Percentiles rank a stretch among this genome's conserved stretches.
These are phyloP conservation scores for Barnettozyma siamensis DNA, from an alignment of 805 yeast species.

Conservation along the genomic window DNA sequence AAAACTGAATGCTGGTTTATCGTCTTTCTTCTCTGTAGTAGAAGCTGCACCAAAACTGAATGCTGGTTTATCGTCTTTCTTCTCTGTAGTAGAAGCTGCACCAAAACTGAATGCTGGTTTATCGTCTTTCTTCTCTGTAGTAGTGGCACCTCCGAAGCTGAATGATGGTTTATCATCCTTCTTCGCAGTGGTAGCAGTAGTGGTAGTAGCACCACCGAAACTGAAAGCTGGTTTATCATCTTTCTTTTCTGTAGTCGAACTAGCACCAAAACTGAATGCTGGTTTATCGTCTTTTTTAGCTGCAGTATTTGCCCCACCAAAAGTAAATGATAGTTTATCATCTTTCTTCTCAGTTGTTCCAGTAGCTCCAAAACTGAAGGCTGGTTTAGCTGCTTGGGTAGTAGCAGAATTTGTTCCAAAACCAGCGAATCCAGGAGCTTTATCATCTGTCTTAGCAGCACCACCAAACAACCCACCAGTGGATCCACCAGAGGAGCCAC, in stretches of 20 bases:
- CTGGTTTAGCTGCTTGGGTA: slow-evolving; percentile 4
- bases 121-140: slow-evolving; percentile 13
- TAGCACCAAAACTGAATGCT: too few relatives aligned
- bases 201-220: slow-evolving; percentile 12
- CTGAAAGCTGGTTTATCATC: slow-evolving; percentile 16
- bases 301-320: slow-evolving; percentile 9
- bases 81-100: slow-evolving; percentile 8
- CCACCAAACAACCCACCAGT: slow-evolving; percentile 1
- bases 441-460: slow-evolving; percentile 10
- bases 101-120: slow-evolving; percentile 24
- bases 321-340: too few relatives aligned
- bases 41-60: slow-evolving; percentile 25
- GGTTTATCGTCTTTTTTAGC: slow-evolving; percentile 8
- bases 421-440: slow-evolving; percentile 1
- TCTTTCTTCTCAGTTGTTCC: too few relatives aligned
- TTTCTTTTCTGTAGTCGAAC: too few relatives aligned
- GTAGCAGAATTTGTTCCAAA: slow-evolving; percentile 5
- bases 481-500: neutral
- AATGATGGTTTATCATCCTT: too few relatives aligned
- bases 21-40: slow-evolving; percentile 15
- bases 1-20: slow-evolving; percentile 19
- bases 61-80: slow-evolving; percentile 9
- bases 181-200: too few relatives aligned
- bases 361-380: slow-evolving; percentile 22
- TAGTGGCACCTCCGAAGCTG: too few relatives aligned